Base-by-base conservation (phyloP, 75 land plant species). In the Azolla pinnata region DNA sequence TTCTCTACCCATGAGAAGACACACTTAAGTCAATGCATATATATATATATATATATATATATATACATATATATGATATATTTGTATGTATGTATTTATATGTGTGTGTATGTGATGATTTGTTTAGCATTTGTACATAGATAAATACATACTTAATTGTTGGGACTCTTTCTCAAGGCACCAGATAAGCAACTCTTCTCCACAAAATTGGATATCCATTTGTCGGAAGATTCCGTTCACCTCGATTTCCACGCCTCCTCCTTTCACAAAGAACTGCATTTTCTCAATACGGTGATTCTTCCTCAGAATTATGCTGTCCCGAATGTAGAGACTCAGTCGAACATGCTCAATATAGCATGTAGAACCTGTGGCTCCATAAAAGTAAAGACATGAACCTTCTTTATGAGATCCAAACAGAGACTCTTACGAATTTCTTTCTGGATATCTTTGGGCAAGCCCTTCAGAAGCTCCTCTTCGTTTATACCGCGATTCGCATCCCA, bases 101-200 rank as follows among this genome's bases (percentile, higher is more conserved):
- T 38, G n/a, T n/a, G n/a, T n/a, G n/a, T n/a, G n/a, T n/a, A n/a
- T n/a, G n/a, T n/a, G n/a, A n/a, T n/a, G n/a, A n/a, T n/a, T n/a
- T n/a, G n/a, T n/a, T n/a, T n/a, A n/a, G n/a, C n/a, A n/a, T n/a
- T n/a, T n/a, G n/a, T n/a, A n/a, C n/a, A n/a, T n/a, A n/a, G n/a
- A n/a, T n/a, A n/a, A n/a, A 7, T 7, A 38, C 42, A 7, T 14
- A 47, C 50, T 20, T 47, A 20, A 20, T 3, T 47, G 10, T 20
- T 18, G 7, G 20, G 50, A 12, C 18, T 47, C 50, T 28, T 75
- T 73, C 57, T 87, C 92, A 20, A 90, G 79, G 64, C 70, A 82
- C 97, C 88, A 87, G 8, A 73, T 75, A 16, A 92, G 79, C 34
- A 92, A 86, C 66, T 92, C 97, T 71, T 92, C 95, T 18, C 97